Conservation (phyloP, 306 rosid genomes). For the Inga leiocalycina region DNA sequence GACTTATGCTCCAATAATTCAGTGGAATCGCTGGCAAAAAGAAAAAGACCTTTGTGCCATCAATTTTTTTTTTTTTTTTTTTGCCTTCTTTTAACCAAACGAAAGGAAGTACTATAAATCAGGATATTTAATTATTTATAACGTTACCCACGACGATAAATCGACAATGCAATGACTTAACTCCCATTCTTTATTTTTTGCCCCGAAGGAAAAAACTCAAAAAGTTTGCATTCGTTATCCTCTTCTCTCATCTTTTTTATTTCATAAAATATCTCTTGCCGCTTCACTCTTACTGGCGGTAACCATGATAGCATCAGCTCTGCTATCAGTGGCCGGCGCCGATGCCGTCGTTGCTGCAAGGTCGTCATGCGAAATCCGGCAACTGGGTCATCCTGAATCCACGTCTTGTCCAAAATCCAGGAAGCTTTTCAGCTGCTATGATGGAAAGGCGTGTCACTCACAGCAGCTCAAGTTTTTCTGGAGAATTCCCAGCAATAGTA, state of each 20-base stretch:
- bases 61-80: no score
- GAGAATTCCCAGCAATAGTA: slow-evolving; percentile 31
- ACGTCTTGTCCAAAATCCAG: slow-evolving; percentile 33
- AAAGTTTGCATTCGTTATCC: neutral
- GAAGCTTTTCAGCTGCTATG: slow-evolving; percentile 32
- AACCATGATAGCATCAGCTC: slow-evolving; percentile 57
- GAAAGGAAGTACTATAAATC: neutral
- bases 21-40: no score
- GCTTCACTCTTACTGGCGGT: neutral
- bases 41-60: neutral
- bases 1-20: no score
- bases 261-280: slow-evolving; percentile 43
- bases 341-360: slow-evolving; percentile 28
- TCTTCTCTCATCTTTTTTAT: slow-evolving; percentile 17
- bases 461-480: slow-evolving; percentile 35
- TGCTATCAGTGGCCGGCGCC: slow-evolving; percentile 50
- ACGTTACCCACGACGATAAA: neutral
- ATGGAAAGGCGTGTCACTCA: slow-evolving; percentile 32
- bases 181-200: neutral
- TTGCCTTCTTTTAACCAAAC: neutral
- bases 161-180: neutral
- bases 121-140: neutral
- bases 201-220: neutral
- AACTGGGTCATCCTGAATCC: slow-evolving; percentile 37
- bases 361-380: slow-evolving; percentile 36